A percentile compares a stretch with the other conserved stretches of the same genome.
phyloP scores from a whole-genome alignment of 352 stramenopile species.

The Globisporangium emineosum region DNA sequence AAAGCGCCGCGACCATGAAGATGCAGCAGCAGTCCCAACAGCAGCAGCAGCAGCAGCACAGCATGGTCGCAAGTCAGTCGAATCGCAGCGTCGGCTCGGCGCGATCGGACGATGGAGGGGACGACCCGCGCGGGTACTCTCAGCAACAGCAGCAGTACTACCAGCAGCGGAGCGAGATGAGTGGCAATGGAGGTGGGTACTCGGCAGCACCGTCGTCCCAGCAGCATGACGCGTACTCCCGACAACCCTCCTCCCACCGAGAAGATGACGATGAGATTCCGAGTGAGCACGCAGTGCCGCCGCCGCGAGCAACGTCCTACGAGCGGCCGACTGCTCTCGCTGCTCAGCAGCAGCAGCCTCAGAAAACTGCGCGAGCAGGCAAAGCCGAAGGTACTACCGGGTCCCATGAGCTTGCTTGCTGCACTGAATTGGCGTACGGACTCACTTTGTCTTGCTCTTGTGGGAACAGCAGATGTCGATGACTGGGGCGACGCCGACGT shows the following conservation, averaged over 20 bases:
- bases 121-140: conserved; percentile 17
- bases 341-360: conserved; percentile 15
- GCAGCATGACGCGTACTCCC: conserved; percentile 13
- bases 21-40: conserved; percentile 25
- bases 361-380: conserved; percentile 21
- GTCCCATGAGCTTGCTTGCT: conserved; percentile 5
- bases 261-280: conserved; percentile 21
- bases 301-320: conserved; percentile 28
- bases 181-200: conserved; percentile 9
- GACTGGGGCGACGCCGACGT: conserved; percentile 82
- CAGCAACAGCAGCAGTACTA: conserved; percentile 26
- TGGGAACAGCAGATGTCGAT: conserved; percentile 43
- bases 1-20: conserved; percentile 35
- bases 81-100: conserved; percentile 19
- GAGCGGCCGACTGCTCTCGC: conserved; percentile 20
- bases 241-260: conserved; percentile 21
- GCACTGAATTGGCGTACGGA: conserved; percentile 12
- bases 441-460: conserved; percentile 14
- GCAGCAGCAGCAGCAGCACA: conserved; percentile 21
- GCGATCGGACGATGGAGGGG: conserved; percentile 29
- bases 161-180: conserved; percentile 24
- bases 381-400: conserved; percentile 57
- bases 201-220: neutral
- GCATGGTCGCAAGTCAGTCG: conserved; percentile 13
- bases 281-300: conserved; percentile 41